phyloP scores from a whole-genome alignment of 345 rosid species.

The thale cress (Arabidopsis thaliana) region DNA sequence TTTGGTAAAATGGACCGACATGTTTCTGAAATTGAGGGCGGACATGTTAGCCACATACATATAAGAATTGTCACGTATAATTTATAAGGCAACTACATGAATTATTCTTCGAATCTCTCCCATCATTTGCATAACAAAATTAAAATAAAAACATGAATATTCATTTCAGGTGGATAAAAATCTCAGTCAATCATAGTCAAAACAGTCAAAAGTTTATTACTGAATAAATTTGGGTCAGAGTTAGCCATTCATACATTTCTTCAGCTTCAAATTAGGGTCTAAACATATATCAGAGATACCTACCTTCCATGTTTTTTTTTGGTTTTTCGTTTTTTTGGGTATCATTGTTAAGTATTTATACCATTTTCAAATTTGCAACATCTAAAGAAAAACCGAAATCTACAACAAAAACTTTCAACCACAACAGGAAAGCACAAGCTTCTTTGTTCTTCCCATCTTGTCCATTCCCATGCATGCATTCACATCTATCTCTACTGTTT shows the following conservation, averaged over 20 bases:
- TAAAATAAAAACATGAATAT: neutral
- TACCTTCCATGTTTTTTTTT: too few species aligned
- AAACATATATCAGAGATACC: neutral
- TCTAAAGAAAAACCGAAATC: too few species aligned
- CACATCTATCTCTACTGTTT: too few species aligned
- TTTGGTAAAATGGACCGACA: slow-evolving; percentile 33
- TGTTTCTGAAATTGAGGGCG: slow-evolving; percentile 1
- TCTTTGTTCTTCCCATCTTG: neutral
- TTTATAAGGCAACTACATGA: neutral
- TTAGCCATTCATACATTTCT: neutral
- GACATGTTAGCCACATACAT: slow-evolving; percentile 27
- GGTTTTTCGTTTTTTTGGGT: too few species aligned
- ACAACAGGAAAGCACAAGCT: too few species aligned
- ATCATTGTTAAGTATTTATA: too few species aligned
- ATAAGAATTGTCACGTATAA: slow-evolving; percentile 5
- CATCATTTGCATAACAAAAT: neutral
- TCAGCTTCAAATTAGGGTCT: neutral
- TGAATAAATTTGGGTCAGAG: neutral
- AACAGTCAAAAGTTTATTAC: neutral
- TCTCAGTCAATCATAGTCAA: slow-evolving; percentile 11
- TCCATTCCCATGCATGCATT: too few species aligned
- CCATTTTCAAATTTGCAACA: too few species aligned
- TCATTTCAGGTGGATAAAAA: slow-evolving; percentile 11
- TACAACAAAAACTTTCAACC: too few species aligned
- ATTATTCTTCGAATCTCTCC: neutral